Evolutionary conservation across 371 early-diverging fungal species (phyloP), one percentile per base, ranked within the genome.

Genomic region (Mortierella sp.): DNA sequence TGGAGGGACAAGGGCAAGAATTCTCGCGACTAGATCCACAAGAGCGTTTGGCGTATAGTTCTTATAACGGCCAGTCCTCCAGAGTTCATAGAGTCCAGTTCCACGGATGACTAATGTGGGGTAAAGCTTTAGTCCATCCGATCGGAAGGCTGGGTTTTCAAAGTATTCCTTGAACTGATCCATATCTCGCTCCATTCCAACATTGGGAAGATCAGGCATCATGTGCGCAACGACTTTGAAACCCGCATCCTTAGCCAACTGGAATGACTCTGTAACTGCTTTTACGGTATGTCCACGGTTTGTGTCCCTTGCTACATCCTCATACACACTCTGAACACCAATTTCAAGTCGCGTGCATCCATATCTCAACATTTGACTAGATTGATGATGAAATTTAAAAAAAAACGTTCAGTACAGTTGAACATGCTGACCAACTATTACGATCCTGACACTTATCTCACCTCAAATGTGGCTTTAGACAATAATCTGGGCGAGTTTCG

Each of bases 191-290:
- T 99, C 98, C 96, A 97, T 98, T 28, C 99, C 99, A 7, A 99
- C 99, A 83, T 99, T 99, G 1, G 99, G 99, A 57, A 99, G 89
- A 88, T 99, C 99, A 17, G 99, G 99, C 99, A 99, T 99, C 99
- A 99, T 99, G 75, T 99, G 99, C 10, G 99, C 95, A 12, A 99
- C 99, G 5, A 99, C 96, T 86, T 99, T 99, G 89, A 97, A 99
- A 5, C 99, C 99, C 23, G 98, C 95, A 83, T 99, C 99, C 84
- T 99, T 99, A 42, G 96, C 94, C 66, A 99, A 86, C 43, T 97
- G 97, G 85, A 99, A 99, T 4, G 95, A 94, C 80, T 98, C 99
- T 70, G 95, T 94, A 0, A 99, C 99, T 8, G 99, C 97, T 71
- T 93, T 91, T 34, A 99, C 99, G 8, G 99, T 99, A 83, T 99